These are phyloP conservation scores for Hypholoma sublateritium DNA, from an alignment of 768 basidiomycete genomes.

Conservation along the genomic window DNA sequence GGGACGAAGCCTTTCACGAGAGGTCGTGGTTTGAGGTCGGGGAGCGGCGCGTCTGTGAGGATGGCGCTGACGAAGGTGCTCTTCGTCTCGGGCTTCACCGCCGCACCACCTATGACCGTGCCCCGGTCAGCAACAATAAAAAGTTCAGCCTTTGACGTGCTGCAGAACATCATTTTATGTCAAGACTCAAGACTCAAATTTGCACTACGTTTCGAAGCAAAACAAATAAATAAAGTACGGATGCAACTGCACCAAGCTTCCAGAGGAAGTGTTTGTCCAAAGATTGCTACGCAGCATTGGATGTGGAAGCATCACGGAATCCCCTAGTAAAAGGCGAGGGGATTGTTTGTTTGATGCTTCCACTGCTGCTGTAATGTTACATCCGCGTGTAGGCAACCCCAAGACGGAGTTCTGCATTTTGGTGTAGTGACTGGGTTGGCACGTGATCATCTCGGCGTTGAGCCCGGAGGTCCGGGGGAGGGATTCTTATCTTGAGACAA, in stretches of 20 bases:
- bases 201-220: too few species aligned
- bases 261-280: conserved; percentile 37
- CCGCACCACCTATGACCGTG: conserved; percentile 54
- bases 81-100: conserved; percentile 53
- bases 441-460: neutral
- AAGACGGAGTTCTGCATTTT: conserved; percentile 34
- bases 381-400: neutral
- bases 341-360: conserved; percentile 50
- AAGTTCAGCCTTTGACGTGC: too few species aligned
- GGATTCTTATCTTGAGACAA: neutral
- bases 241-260: conserved; percentile 21
- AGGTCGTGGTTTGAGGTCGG: conserved; percentile 75
- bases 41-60: conserved; percentile 69
- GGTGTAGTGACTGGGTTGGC: conserved; percentile 35
- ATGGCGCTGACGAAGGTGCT: conserved; percentile 87
- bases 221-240: conserved; percentile 8
- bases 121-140: too few species aligned
- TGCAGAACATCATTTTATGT: too few species aligned
- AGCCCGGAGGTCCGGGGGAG: neutral
- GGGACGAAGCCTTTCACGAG: conserved; percentile 82
- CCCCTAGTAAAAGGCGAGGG: conserved; percentile 60
- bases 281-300: conserved; percentile 44
- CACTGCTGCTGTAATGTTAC: conserved; percentile 34
- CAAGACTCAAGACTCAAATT: too few species aligned
- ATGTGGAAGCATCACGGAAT: conserved; percentile 47